Conservation (phyloP, 495 filamentous ascomycete genomes). For the Aspergillus steynii region DNA sequence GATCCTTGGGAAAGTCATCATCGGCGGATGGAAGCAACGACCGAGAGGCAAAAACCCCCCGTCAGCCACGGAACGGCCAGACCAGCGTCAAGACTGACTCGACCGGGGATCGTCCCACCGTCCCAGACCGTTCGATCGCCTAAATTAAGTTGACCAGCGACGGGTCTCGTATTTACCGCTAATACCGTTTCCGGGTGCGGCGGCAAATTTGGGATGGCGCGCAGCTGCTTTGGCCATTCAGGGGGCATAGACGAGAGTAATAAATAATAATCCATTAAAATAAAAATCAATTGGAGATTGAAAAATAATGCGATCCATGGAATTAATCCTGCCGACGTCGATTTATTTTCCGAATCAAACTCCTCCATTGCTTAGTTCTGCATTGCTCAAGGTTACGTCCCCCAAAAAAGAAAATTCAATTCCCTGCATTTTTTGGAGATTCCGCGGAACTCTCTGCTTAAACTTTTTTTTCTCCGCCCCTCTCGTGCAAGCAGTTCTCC, state of each 20-base stretch:
- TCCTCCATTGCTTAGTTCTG: too few species aligned
- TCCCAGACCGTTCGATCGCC: slow-evolving; percentile 34
- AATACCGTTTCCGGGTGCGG: slow-evolving; percentile 18
- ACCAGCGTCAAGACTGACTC: slow-evolving; percentile 11
- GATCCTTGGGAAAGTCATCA: too few species aligned
- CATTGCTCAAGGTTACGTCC: too few species aligned
- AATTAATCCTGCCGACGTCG: too few species aligned
- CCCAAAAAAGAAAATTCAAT: background rate
- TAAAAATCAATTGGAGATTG: background rate
- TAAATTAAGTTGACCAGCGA: slow-evolving; percentile 27
- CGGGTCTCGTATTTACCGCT: slow-evolving; percentile 12
- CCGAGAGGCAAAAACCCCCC: background rate
- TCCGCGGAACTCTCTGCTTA: background rate
- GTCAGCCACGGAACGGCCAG: slow-evolving; percentile 6
- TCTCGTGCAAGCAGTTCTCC: too few species aligned
- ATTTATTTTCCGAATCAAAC: too few species aligned
- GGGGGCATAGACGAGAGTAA: slow-evolving; percentile 2
- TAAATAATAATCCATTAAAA: slow-evolving; percentile 7
- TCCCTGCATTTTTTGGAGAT: background rate
- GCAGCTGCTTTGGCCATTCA: background rate
- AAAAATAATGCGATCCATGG: background rate
- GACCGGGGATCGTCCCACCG: slow-evolving; percentile 26
- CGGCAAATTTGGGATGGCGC: slow-evolving; percentile 14
- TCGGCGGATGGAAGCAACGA: background rate
- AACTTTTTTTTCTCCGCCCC: background rate